These are phyloP conservation scores for Ogataea henricii DNA, from an alignment of 805 yeast genomes.

Conservation along the genomic window DNA sequence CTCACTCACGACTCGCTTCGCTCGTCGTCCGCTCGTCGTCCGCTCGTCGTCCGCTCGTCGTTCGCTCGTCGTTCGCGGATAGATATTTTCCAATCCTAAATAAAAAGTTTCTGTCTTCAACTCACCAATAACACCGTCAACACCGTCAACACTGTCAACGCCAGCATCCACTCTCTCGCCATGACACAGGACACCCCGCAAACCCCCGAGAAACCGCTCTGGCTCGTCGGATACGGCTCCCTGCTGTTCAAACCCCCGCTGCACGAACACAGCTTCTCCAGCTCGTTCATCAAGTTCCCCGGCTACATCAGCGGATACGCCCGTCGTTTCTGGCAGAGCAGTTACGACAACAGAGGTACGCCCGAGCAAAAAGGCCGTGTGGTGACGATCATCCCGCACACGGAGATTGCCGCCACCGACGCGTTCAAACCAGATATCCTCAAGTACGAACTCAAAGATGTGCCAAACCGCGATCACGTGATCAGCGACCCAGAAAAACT, in stretches of 20 bases:
- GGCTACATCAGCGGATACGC: slow-evolving; percentile 78
- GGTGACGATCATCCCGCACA: slow-evolving; percentile 70
- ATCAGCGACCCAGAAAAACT: slow-evolving; percentile 26
- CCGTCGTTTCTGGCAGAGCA: slow-evolving; percentile 89
- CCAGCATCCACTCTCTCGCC: too few relatives aligned
- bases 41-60: too few relatives aligned
- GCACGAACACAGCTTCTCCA: slow-evolving; percentile 46
- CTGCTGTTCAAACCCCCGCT: slow-evolving; percentile 87
- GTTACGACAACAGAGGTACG: slow-evolving; percentile 88
- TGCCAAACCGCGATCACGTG: slow-evolving; percentile 18
- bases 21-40: too few relatives aligned
- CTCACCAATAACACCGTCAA: too few relatives aligned
- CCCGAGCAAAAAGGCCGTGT: slow-evolving; percentile 88
- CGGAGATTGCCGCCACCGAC: slow-evolving; percentile 47
- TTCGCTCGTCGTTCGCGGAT: too few relatives aligned
- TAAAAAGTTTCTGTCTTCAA: too few relatives aligned
- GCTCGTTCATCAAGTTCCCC: slow-evolving; percentile 42
- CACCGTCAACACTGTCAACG: too few relatives aligned
- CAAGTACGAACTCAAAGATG: slow-evolving; percentile 27
- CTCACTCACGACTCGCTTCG: too few relatives aligned
- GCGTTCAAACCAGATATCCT: slow-evolving; percentile 45
- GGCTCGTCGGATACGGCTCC: slow-evolving; percentile 92
- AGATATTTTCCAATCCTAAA: too few relatives aligned
- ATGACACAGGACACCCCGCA: slow-evolving; percentile 1
- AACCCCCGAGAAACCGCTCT: slow-evolving; percentile 37